Evolutionary conservation across 1,284 basidiomycete genomes (phyloP), one percentile per base, ranked within the genome.

Genomic region (Termitomyces sp.): DNA sequence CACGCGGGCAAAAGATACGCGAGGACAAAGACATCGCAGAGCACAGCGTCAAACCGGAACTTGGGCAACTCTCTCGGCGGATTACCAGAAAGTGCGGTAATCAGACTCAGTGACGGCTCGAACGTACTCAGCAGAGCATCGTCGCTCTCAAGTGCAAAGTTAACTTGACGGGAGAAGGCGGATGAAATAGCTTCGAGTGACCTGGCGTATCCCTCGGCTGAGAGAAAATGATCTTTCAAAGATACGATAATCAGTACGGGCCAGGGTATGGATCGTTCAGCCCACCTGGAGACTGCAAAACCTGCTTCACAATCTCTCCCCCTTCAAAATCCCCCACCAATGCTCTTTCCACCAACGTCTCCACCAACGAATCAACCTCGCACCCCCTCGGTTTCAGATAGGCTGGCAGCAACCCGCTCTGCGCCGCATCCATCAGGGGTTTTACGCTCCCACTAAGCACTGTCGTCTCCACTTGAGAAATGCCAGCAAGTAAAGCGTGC

Each of bases 11-110:
- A 53, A 28, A 85, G 64, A 61, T 77, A 75, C 1, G 71, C 77
- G 38, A 79, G 71, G 5, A 81, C 50, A 59, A 80, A 83, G 3
- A 83, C 52, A 52, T 76, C 68, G 0, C 77, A 75, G 9, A 82
- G 52, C 34, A 78, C 57, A 7, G 42, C 40, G 4, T 61, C 55
- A 24, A 61, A 47, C 10, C 54, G 36, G 1, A 58, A 53, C 42
- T 51, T 56, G 2, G 60, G 58, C 26, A 60, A 46, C 15, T 46
- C 48, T 10, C 59, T 40, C 24, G 66, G 56, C 9, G 62, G 56
- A 30, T 65, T 61, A 5, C 67, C 65, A 12, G 73, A 55, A 1
- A 73, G 53, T 15, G 64, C 56, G 4, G 63, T 52, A 12, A 80
- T 65, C 10, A 81, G 61, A n/a, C 67, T 64, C 12, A 82, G 57